Conservation (phyloP, 495 filamentous ascomycete genomes). For the Aspergillus taichungensis region DNA sequence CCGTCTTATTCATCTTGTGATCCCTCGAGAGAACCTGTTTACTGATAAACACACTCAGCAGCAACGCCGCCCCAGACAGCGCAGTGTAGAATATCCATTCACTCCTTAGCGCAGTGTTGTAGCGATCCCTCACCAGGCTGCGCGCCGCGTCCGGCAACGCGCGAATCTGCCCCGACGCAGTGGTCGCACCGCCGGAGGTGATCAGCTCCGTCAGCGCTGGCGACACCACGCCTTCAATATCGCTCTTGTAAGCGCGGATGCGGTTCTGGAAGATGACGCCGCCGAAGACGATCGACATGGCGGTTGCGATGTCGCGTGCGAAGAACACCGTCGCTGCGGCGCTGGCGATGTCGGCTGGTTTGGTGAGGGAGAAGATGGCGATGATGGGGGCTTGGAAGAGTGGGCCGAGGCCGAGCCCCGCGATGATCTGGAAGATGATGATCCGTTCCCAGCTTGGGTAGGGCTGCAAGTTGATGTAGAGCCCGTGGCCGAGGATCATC, state of each 20-base stretch:
- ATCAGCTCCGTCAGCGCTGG: background rate
- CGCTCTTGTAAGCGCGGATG: background rate
- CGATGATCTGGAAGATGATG: constrained; percentile 43
- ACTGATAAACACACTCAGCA: constrained; percentile 9
- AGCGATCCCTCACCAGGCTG: constrained; percentile 18
- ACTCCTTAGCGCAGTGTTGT: constrained; percentile 13
- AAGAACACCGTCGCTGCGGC: constrained; percentile 32
- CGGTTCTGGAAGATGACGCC: constrained; percentile 51
- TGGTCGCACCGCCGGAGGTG: background rate
- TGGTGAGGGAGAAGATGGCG: constrained; percentile 29
- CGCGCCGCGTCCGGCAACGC: constrained; percentile 32
- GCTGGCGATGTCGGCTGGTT: constrained; percentile 25
- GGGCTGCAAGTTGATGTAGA: constrained; percentile 51
- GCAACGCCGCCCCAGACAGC: constrained; percentile 25
- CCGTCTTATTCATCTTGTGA: too few relatives aligned
- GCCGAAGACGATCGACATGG: constrained; percentile 56
- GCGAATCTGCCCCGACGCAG: background rate
- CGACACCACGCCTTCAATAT: background rate
- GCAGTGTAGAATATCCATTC: constrained; percentile 42
- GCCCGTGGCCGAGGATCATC: constrained; percentile 56
- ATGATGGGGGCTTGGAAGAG: constrained; percentile 50
- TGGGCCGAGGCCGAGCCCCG: constrained; percentile 51
- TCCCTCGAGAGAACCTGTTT: too few relatives aligned
- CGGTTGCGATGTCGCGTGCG: constrained; percentile 24
- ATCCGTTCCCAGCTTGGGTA: constrained; percentile 48